Conservation (phyloP, 306 rosid species). For the Dryas octopetala region DNA sequence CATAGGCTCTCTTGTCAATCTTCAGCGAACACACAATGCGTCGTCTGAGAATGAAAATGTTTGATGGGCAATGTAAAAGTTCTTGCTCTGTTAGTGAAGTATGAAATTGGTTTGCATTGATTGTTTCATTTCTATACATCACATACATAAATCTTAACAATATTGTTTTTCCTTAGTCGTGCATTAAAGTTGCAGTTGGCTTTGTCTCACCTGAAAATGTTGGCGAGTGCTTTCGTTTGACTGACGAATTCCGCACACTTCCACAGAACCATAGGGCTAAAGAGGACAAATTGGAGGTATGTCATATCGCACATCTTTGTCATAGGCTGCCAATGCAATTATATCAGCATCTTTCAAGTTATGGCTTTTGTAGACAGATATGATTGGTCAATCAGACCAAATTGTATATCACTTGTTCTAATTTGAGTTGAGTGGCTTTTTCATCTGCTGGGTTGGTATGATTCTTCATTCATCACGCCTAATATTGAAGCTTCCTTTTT, state of each 20-base stretch:
- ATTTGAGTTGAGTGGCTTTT: neutral
- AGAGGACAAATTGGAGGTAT: constrained; percentile 87
- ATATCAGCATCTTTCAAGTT: too few relatives aligned
- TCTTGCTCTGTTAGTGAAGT: neutral
- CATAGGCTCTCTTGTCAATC: neutral
- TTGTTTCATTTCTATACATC: neutral
- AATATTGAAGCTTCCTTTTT: neutral
- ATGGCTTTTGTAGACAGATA: neutral
- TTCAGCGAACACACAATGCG: neutral
- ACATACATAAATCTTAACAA: neutral
- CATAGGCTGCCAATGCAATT: too few relatives aligned
- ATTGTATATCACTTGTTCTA: neutral
- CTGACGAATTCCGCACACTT: constrained; percentile 71
- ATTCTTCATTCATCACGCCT: neutral
- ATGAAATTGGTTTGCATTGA: neutral
- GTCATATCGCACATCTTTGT: neutral
- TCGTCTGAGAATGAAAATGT: neutral
- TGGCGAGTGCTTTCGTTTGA: constrained; percentile 69
- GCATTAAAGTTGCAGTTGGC: constrained; percentile 78
- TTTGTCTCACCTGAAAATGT: constrained; percentile 87
- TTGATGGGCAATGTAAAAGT: neutral
- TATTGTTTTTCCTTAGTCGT: constrained; percentile 43
- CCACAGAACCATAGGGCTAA: constrained; percentile 60
- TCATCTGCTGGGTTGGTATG: neutral
- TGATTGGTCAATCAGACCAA: neutral